These are phyloP conservation scores for Syzygium aqueum DNA, from an alignment of 345 rosid genomes.

Conservation along the genomic window DNA sequence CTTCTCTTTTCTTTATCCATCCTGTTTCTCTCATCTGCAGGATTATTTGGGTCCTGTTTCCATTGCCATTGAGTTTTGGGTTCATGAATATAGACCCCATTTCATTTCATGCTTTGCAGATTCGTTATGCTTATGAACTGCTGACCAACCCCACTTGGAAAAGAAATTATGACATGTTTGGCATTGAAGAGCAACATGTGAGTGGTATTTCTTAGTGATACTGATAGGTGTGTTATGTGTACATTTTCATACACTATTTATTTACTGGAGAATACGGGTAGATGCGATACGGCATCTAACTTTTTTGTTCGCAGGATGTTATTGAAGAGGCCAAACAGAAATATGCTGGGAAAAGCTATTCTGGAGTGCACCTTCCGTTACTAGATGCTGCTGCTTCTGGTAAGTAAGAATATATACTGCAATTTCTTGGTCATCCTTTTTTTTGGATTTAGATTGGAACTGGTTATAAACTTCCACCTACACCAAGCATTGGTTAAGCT, in stretches of 20 bases:
- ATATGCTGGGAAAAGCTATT: conserved; percentile 36
- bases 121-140: conserved; percentile 75
- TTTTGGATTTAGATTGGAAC: neutral
- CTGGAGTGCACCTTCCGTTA: conserved; percentile 47
- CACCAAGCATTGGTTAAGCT: neutral
- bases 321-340: conserved; percentile 31
- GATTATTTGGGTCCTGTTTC: neutral
- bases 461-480: neutral
- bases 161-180: conserved; percentile 72
- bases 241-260: neutral
- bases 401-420: conserved; percentile 14
- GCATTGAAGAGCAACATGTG: conserved; percentile 72
- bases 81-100: neutral
- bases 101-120: conserved; percentile 30
- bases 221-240: neutral
- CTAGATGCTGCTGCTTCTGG: conserved; percentile 50
- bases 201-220: conserved; percentile 15
- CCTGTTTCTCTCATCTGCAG: neutral
- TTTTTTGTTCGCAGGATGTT: conserved; percentile 42
- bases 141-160: conserved; percentile 64
- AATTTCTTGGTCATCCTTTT: neutral
- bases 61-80: neutral
- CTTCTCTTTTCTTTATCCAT: neutral
- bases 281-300: neutral
- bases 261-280: neutral